Evolutionary conservation across 768 basidiomycete species (phyloP).

Genomic region (Suillus luteus): DNA sequence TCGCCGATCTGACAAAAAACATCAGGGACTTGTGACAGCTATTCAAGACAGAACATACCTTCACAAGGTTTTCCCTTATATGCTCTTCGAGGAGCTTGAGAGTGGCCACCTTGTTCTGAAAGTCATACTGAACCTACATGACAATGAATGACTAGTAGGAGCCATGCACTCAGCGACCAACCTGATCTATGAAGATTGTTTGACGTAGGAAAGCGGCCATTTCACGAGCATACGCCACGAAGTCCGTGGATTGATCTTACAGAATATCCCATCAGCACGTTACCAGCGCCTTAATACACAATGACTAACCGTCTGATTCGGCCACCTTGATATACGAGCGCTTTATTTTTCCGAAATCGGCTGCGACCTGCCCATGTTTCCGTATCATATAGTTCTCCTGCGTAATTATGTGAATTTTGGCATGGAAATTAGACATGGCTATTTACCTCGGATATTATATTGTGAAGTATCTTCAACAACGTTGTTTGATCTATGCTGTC

Average conservation of each 20-base stretch:
- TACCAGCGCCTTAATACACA: not conserved
- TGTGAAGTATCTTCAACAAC: constrained; percentile 72
- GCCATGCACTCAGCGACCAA: constrained; percentile 27
- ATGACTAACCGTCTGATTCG: constrained; percentile 59
- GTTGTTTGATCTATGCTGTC: constrained; percentile 93
- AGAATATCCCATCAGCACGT: not conserved
- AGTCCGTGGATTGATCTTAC: constrained; percentile 75
- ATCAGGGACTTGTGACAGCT: constrained; percentile 7
- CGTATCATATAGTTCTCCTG: constrained; percentile 78
- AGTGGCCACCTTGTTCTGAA: constrained; percentile 55
- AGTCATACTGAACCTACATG: constrained; percentile 54
- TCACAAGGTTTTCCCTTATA: constrained; percentile 90
- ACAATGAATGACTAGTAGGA: not conserved
- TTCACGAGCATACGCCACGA: constrained; percentile 66
- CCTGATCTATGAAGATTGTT: constrained; percentile 87
- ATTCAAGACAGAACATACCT: constrained; percentile 44
- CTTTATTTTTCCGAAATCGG: constrained; percentile 56
- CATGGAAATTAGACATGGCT: not conserved
- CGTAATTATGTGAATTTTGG: constrained; percentile 7
- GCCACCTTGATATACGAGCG: constrained; percentile 63
- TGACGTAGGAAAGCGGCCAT: constrained; percentile 70
- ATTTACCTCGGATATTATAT: constrained; percentile 70
- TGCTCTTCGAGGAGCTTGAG: constrained; percentile 83
- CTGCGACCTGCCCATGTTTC: constrained; percentile 65
- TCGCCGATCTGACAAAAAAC: constrained; percentile 63